Percentiles rank a stretch among this genome's conserved stretches.
phyloP scores from a whole-genome alignment of 805 yeast genomes.

The Candida xiaguanensis region DNA sequence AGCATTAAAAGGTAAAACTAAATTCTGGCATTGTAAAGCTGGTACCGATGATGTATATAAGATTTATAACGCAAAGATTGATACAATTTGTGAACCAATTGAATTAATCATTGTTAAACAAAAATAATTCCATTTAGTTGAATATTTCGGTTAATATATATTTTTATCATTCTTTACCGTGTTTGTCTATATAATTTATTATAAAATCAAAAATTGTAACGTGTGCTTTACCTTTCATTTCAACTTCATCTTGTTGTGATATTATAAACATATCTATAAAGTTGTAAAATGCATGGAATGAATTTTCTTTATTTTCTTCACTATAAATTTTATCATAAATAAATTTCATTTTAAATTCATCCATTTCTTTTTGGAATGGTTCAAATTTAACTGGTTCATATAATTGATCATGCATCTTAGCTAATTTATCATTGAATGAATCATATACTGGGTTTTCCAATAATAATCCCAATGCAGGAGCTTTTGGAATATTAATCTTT shows the following conservation, averaged over 20 bases:
- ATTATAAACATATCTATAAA: conserved; percentile 76
- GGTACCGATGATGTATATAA: no score
- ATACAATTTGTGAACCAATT: no score
- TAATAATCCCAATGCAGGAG: conserved; percentile 90
- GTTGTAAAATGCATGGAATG: conserved; percentile 85
- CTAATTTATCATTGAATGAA: conserved; percentile 68
- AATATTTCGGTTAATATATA: no score
- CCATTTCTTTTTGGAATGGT: conserved; percentile 65
- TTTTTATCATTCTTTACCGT: conserved; percentile 11
- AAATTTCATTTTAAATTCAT: conserved; percentile 78
- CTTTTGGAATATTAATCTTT: conserved; percentile 90
- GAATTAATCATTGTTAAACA: conserved; percentile 9
- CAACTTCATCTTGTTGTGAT: conserved; percentile 30
- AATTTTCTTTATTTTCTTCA: conserved; percentile 85
- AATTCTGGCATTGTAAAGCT: no score
- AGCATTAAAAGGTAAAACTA: no score
- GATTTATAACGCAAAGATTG: no score
- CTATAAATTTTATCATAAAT: conserved; percentile 90
- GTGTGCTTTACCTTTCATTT: conserved; percentile 18
- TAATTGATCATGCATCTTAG: conserved; percentile 52
- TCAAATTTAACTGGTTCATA: conserved; percentile 71
- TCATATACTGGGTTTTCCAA: conserved; percentile 92
- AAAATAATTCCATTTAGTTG: no score
- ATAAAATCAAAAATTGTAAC: conserved; percentile 55
- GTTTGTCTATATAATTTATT: conserved; percentile 18